Evolutionary conservation across 495 filamentous ascomycete species (phyloP).

Genomic region (Lepraria neglecta): DNA sequence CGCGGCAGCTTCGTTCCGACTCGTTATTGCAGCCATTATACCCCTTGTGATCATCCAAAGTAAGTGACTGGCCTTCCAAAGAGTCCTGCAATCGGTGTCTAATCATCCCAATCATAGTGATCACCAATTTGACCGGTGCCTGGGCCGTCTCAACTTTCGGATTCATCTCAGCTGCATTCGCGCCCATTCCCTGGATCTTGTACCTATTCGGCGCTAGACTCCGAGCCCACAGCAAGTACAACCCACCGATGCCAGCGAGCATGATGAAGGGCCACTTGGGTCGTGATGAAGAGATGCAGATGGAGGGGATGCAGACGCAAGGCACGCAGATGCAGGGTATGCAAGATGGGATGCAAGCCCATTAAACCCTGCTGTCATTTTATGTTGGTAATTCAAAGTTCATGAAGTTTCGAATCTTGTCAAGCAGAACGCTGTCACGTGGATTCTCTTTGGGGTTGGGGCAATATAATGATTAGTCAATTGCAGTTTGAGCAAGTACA

Average conservation of each 20-base stretch:
- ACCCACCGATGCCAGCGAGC: conserved; percentile 15
- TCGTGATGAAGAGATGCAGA: conserved; percentile 25
- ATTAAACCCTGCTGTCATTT: not conserved
- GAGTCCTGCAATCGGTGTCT: not conserved
- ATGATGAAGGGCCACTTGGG: conserved; percentile 20
- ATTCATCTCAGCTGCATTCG: conserved; percentile 36
- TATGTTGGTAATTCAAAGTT: not conserved
- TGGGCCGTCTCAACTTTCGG: conserved; percentile 42
- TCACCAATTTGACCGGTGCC: conserved; percentile 33
- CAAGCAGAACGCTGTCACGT: not conserved
- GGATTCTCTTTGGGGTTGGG: not conserved
- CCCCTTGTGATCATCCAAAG: conserved; percentile 30
- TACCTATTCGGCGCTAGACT: conserved; percentile 44
- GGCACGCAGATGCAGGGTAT: conserved; percentile 8
- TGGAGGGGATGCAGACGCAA: conserved; percentile 19
- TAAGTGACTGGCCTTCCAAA: conserved; percentile 1
- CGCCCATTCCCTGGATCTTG: conserved; percentile 41
- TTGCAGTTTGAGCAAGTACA: too few species aligned
- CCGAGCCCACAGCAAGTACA: conserved; percentile 42
- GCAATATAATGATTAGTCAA: too few species aligned
- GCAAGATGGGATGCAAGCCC: conserved; percentile 7
- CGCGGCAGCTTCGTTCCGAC: conserved; percentile 22
- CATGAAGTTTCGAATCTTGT: too few species aligned
- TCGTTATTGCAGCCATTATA: conserved; percentile 25
- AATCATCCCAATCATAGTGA: conserved; percentile 29